Evolutionary conservation across 1,284 basidiomycete species (phyloP), one percentile per base, ranked within the genome.

Genomic region (Cutaneotrichosporon sp.): DNA sequence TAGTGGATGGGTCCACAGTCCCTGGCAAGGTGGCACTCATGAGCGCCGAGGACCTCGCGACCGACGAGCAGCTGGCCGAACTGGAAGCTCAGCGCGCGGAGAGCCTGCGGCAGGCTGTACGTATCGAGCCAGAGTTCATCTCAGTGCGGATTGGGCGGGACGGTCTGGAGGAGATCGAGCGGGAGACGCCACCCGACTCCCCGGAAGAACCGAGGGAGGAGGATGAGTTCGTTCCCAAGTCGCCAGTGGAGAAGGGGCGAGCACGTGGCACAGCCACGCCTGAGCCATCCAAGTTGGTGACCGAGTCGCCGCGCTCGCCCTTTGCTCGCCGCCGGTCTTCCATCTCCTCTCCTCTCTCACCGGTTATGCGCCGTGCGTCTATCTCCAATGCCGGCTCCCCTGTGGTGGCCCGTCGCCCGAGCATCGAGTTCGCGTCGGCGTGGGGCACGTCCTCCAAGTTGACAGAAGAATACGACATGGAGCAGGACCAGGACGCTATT

Each of bases 11-110:
- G 0, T 56, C 50, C 0, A 22, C 78, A 5, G 13, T 63, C 1
- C 70, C 78, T 0, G 32, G 66, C 11, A 70, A 74, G 46, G 62
- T 80, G 9, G 78, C 78, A 16, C 49, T 62, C 0, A 66, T 80
- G 26, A 72, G 69, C 3, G 69, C 73, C 4, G 65, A 65, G 8
- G 76, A 80, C 53, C 67, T 80, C 11, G 76, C 78, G 11, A 71
- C 72, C 9, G 69, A 66, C 5, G 74, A 72, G 47, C 76, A 74
- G 50, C 69, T 72, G 8, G 72, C 70, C 14, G 72, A 72, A 60
- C 67, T 77, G 11, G 66, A 77, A 50, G 60, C 65, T 8, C 74
- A 73, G 4, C 71, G 71, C 38, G 64, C 69, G 30, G 73, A 73
- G 46, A 62, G 60, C 4, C 66, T 80, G 14, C 70, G 74, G 34